phyloP scores from a whole-genome alignment of 1,139 yeast genomes.

The Taphrina deformans region DNA sequence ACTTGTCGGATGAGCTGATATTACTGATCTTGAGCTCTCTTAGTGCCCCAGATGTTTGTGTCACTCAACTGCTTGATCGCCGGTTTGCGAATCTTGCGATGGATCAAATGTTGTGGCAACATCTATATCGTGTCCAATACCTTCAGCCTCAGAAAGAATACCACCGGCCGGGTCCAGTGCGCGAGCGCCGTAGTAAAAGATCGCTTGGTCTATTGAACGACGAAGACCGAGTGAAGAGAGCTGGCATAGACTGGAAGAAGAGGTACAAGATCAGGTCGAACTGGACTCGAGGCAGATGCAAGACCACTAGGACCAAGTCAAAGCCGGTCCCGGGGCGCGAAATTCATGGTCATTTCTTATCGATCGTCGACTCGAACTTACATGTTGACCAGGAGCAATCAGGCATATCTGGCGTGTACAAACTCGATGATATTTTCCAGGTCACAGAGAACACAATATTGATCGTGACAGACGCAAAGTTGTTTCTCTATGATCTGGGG shows the following conservation, averaged over 20 bases:
- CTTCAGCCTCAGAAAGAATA: neutral
- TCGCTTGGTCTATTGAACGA: constrained; percentile 2
- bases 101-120: constrained; percentile 16
- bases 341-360: neutral
- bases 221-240: neutral
- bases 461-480: neutral
- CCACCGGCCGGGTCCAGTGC: no score
- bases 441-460: neutral
- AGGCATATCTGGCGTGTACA: neutral
- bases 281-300: constrained; percentile 19
- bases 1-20: constrained; percentile 18
- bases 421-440: neutral
- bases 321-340: neutral
- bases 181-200: neutral
- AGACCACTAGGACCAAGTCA: neutral
- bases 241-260: constrained; percentile 9
- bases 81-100: constrained; percentile 4
- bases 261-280: constrained; percentile 20
- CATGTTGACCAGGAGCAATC: neutral
- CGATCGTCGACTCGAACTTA: neutral
- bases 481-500: neutral
- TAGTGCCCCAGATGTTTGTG: neutral
- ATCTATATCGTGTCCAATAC: constrained; percentile 1
- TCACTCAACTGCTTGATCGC: neutral
- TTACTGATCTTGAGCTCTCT: constrained; percentile 3